Conservation (phyloP, 1,284 basidiomycete genomes). For the Ustilago tritici region DNA sequence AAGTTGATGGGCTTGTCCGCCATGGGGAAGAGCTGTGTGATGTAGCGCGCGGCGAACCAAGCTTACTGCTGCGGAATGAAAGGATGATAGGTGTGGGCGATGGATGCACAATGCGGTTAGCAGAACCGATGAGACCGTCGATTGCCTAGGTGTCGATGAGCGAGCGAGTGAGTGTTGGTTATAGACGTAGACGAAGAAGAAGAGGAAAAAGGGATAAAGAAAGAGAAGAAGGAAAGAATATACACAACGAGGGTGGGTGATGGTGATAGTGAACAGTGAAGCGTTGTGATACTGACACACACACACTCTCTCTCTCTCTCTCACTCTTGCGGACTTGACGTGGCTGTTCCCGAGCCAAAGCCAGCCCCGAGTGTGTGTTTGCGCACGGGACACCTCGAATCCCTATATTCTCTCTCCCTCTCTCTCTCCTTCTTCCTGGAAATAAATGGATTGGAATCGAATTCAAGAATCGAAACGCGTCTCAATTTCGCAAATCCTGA, state of each 20-base stretch:
- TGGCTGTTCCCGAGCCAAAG: neutral
- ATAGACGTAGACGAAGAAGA: slow-evolving; percentile 7
- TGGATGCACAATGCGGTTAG: neutral
- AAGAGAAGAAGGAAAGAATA: slow-evolving; percentile 25
- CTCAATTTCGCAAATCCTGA: neutral
- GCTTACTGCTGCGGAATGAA: slow-evolving; percentile 7
- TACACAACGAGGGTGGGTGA: slow-evolving; percentile 31
- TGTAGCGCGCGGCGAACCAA: slow-evolving; percentile 12
- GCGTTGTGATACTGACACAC: neutral
- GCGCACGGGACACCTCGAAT: neutral
- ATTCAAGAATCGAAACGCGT: slow-evolving; percentile 5
- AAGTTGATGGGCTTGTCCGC: slow-evolving; percentile 69
- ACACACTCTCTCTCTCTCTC: neutral
- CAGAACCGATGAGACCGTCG: neutral
- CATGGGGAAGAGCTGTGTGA: slow-evolving; percentile 44
- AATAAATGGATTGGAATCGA: slow-evolving; percentile 4
- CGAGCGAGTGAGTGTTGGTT: neutral
- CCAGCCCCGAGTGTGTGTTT: neutral
- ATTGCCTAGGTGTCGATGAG: neutral
- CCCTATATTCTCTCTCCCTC: neutral
- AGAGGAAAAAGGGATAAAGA: neutral
- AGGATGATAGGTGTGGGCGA: neutral
- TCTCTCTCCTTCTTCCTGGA: neutral
- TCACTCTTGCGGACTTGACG: neutral
- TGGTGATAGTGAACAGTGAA: neutral